Percentiles rank a stretch among this genome's conserved stretches.
These are phyloP conservation scores for Camelina hispida DNA, from an alignment of 345 rosid genomes.

Conservation along the genomic window DNA sequence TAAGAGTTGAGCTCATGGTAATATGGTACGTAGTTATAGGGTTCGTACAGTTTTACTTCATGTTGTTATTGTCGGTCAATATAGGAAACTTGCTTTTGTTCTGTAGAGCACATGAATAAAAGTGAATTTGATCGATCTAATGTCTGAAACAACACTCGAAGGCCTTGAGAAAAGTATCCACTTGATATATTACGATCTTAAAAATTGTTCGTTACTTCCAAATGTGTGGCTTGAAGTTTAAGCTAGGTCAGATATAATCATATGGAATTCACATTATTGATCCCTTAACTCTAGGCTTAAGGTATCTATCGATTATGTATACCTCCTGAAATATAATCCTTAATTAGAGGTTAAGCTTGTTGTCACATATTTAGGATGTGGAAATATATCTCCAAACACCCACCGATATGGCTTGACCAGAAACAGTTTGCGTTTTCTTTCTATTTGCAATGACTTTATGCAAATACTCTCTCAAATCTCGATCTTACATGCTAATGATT, in stretches of 20 bases:
- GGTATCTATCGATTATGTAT: background rate
- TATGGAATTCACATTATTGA: constrained; percentile 13
- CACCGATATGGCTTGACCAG: background rate
- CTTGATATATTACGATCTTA: background rate
- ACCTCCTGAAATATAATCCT: background rate
- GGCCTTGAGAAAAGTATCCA: constrained; percentile 7
- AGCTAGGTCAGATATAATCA: constrained; percentile 25
- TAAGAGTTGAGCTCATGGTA: background rate
- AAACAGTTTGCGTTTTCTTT: background rate
- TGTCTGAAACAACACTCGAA: background rate
- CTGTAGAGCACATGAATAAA: background rate
- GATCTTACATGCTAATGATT: constrained; percentile 21
- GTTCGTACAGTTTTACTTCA: constrained; percentile 15
- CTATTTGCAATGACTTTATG: background rate
- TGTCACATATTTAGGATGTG: background rate
- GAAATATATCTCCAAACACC: background rate
- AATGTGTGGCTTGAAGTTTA: constrained; percentile 12
- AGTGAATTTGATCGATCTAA: constrained; percentile 18
- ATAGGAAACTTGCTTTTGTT: constrained; percentile 34
- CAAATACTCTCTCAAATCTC: background rate
- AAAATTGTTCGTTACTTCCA: background rate
- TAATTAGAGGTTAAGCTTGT: background rate
- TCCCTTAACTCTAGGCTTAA: constrained; percentile 8
- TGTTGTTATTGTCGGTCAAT: constrained; percentile 21
- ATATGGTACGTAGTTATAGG: constrained; percentile 29